Base-by-base conservation (phyloP, 768 basidiomycete genomes). In the Boletus rubescentipes region DNA sequence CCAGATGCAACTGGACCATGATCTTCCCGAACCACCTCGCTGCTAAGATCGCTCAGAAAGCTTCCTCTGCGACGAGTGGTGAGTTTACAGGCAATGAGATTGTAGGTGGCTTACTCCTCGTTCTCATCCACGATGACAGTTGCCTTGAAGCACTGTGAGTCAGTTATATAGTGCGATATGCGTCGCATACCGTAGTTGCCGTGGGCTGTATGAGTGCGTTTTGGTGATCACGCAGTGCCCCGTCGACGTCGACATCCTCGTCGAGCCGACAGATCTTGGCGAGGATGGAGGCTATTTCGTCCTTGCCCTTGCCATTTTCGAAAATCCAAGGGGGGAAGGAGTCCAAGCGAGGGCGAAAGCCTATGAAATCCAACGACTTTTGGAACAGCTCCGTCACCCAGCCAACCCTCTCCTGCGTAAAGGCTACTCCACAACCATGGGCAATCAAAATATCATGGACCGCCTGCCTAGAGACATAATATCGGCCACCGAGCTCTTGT, bases 391-490 rank as follows among this genome's bases (percentile, higher is more conserved):
- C 38, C 16, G 30, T 40, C 4, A 48, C 16, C 46, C 30, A 49
- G 29, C 11, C 5, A 16, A 31, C 21, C 31, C 12, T 23, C 1
- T 41, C 20, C 21, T 34, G 31, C 9, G 7, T 10, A 20, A 49
- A 40, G 14, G 29, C 26, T 32, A 9, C 23, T 14, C 57, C 66
- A 44, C 48, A 38, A 14, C 60, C 58, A 44, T 62, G 55, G 7
- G 49, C n/a, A 26, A 61, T 29, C 1, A 68, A 41, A 46, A 68
- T 61, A 5, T 61, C 58, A 34, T 61, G 58, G n/a, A 68, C 59
- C 31, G 26, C 47, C 54, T 51, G 38, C 41, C 65, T 53, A 36
- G 67, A 68, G 32, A 47, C 41, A 23, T 35, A 20, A 43, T 68
- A 70, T 31, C 56, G 57, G 11, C 67, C 58, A 14, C 57, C 49